These are phyloP conservation scores for Fomitopsis betulina DNA, from an alignment of 1,284 basidiomycete species.

Conservation along the genomic window DNA sequence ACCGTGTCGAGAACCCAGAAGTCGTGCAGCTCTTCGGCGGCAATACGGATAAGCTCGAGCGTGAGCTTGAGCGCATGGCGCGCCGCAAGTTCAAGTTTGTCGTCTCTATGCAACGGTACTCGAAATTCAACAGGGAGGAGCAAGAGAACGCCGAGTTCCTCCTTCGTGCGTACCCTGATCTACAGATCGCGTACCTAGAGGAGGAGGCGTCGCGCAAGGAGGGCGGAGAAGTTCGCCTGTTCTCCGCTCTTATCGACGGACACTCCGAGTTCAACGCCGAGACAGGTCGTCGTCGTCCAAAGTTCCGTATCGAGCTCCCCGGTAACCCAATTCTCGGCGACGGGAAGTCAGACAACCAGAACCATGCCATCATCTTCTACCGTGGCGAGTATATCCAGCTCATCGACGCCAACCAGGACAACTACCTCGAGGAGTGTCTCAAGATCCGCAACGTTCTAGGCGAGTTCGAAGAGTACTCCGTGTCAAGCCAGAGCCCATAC, in stretches of 20 bases:
- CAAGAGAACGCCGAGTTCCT: conserved; percentile 99
- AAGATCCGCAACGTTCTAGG: conserved; percentile 99
- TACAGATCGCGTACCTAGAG: conserved; percentile 98
- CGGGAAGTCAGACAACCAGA: conserved; percentile 99
- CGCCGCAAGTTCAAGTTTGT: conserved; percentile 99
- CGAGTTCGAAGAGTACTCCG: conserved; percentile 94
- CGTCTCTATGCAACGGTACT: conserved; percentile 99
- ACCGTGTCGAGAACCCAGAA: conserved; percentile 99
- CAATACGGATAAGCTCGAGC: conserved; percentile 96
- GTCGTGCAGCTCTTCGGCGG: conserved; percentile 96
- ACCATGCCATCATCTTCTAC: conserved; percentile 99
- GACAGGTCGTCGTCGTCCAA: conserved; percentile 87
- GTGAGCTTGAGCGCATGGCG: conserved; percentile 96
- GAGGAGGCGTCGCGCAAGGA: conserved; percentile 94
- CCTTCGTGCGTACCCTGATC: conserved; percentile 96
- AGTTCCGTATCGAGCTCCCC: conserved; percentile 98
- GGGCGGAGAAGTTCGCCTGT: conserved; percentile 92
- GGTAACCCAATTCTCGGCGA: conserved; percentile 99
- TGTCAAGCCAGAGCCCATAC: conserved; percentile 89
- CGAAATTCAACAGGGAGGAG: conserved; percentile 99
- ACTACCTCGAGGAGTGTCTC: conserved; percentile 98
- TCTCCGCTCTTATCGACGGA: conserved; percentile 95
- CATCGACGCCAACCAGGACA: conserved; percentile 99
- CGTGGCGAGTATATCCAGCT: conserved; percentile 98
- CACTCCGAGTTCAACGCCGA: conserved; percentile 94